phyloP scores from a whole-genome alignment of 352 stramenopile species.

The Globisporangium irregulare region DNA sequence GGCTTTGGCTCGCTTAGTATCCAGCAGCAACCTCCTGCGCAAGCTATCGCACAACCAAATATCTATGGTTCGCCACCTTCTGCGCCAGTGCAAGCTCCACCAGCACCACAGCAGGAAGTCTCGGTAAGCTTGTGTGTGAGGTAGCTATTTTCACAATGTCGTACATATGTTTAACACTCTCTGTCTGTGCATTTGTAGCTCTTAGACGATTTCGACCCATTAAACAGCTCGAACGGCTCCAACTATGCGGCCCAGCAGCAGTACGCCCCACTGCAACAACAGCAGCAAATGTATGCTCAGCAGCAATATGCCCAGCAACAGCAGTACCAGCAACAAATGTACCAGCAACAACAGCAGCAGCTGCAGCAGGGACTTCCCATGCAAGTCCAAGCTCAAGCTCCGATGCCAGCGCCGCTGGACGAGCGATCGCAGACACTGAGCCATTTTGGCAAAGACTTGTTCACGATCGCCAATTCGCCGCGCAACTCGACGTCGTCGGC shows the following conservation, averaged over 20 bases:
- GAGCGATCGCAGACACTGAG: conserved; percentile 66
- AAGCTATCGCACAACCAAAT: conserved; percentile 19
- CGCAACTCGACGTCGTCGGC: conserved; percentile 28
- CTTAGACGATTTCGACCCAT: conserved; percentile 48
- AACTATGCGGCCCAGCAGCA: conserved; percentile 22
- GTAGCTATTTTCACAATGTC: background rate
- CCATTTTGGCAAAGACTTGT: conserved; percentile 84
- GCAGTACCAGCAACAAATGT: conserved; percentile 24
- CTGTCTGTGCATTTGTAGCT: conserved; percentile 22
- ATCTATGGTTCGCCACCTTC: conserved; percentile 26
- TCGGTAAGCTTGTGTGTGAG: conserved; percentile 36
- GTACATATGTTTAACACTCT: conserved; percentile 5
- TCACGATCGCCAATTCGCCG: conserved; percentile 82
- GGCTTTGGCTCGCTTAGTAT: conserved; percentile 65
- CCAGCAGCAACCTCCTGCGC: conserved; percentile 14
- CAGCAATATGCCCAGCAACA: conserved; percentile 23
- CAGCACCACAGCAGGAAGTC: conserved; percentile 36
- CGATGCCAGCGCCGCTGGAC: conserved; percentile 28
- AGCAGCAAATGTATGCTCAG: conserved; percentile 26
- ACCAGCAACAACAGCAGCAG: conserved; percentile 12
- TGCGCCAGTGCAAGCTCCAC: conserved; percentile 17
- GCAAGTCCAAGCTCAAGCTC: background rate
- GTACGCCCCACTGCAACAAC: conserved; percentile 11
- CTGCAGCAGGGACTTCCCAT: conserved; percentile 4
- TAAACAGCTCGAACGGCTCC: conserved; percentile 27